phyloP scores from a whole-genome alignment of 805 yeast genomes.

The Candida methanosorbosa region DNA sequence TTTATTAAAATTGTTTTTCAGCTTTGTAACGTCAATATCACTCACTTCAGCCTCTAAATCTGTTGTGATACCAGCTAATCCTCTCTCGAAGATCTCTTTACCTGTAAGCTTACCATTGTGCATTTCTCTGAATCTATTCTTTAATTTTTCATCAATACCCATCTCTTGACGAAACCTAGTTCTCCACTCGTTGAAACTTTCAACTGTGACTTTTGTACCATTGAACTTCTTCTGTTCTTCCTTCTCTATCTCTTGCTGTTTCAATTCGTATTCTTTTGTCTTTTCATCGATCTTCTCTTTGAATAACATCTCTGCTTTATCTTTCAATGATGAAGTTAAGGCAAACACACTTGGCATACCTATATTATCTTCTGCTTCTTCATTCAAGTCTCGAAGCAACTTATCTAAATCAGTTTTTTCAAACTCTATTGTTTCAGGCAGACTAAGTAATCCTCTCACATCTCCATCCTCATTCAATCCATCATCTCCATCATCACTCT shows the following conservation, averaged over 20 bases:
- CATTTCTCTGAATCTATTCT: constrained; percentile 40
- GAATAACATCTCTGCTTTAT: constrained; percentile 65
- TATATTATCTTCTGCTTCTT: constrained; percentile 65
- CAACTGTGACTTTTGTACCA: constrained; percentile 84
- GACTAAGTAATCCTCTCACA: constrained; percentile 33
- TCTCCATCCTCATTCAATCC: constrained; percentile 30
- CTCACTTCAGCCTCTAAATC: constrained; percentile 19
- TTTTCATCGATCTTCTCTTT: constrained; percentile 42
- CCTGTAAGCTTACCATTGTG: constrained; percentile 82
- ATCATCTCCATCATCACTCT: constrained; percentile 39
- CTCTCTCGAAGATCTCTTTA: constrained; percentile 80
- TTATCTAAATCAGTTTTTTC: constrained; percentile 35
- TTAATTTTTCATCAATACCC: constrained; percentile 55
- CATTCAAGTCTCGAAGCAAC: constrained; percentile 32
- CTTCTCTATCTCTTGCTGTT: constrained; percentile 46
- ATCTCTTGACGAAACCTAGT: constrained; percentile 58
- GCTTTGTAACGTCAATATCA: constrained; percentile 9
- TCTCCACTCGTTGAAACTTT: constrained; percentile 72
- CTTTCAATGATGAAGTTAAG: constrained; percentile 68
- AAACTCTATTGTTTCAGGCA: constrained; percentile 53
- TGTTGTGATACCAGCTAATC: constrained; percentile 68
- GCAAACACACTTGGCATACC: constrained; percentile 94
- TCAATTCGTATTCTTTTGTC: constrained; percentile 48
- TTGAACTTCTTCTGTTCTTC: constrained; percentile 84
- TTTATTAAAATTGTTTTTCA: constrained; percentile 8